These are phyloP conservation scores for Canariomyces notabilis DNA, from an alignment of 2,329 filamentous ascomycete genomes.

Conservation along the genomic window DNA sequence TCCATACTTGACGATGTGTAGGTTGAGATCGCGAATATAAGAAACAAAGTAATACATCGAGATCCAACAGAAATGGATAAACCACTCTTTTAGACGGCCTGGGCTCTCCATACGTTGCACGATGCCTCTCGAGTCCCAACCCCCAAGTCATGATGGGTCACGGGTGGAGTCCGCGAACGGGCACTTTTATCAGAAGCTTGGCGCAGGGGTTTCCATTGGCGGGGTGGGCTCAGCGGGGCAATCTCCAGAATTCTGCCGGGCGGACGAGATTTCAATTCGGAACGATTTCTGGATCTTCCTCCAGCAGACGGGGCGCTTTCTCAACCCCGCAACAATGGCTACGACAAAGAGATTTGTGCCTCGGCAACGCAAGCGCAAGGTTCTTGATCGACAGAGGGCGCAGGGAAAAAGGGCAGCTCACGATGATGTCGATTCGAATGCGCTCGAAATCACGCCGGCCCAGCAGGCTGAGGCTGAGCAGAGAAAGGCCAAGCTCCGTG, in stretches of 20 bases:
- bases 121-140: too few relatives aligned
- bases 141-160: too few relatives aligned
- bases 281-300: slow-evolving; percentile 1
- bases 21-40: too few relatives aligned
- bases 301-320: too few relatives aligned
- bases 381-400: slow-evolving; percentile 57
- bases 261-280: slow-evolving; percentile 24
- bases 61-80: too few relatives aligned
- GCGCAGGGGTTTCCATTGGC: slow-evolving; percentile 4
- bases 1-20: too few relatives aligned
- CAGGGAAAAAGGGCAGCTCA: slow-evolving; percentile 38
- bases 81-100: too few relatives aligned
- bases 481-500: slow-evolving; percentile 51
- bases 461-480: slow-evolving; percentile 45
- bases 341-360: slow-evolving; percentile 52
- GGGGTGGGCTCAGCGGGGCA: too few relatives aligned
- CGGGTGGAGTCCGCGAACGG: too few relatives aligned
- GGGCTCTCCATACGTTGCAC: too few relatives aligned
- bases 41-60: too few relatives aligned
- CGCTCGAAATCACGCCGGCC: slow-evolving; percentile 44
- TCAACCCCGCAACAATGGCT: slow-evolving; percentile 4
- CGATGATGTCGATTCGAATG: slow-evolving; percentile 45
- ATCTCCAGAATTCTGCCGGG: slow-evolving; percentile 22
- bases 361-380: slow-evolving; percentile 63
- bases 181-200: too few relatives aligned